Evolutionary conservation across 1,284 basidiomycete species (phyloP).

Genomic region (Rhodotorula sp.): DNA sequence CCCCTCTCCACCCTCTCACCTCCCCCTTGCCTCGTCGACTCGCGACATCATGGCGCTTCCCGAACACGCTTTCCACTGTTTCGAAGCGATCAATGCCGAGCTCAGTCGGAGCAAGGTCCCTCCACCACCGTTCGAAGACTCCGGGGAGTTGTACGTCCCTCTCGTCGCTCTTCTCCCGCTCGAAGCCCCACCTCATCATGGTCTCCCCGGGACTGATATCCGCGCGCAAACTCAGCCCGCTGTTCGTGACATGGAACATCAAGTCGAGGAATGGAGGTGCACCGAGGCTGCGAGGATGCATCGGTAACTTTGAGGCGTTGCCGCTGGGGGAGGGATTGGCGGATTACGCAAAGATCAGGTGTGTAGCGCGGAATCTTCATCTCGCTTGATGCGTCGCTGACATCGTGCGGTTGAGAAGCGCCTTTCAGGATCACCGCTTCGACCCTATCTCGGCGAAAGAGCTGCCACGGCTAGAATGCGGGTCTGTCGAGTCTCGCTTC

Average conservation of each 20-base stretch:
- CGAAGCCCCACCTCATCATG: not conserved
- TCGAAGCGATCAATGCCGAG: conserved; percentile 53
- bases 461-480: conserved; percentile 76
- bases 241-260: conserved; percentile 96
- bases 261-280: conserved; percentile 52
- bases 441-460: conserved; percentile 71
- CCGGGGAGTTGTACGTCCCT: conserved; percentile 39
- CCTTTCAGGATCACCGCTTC: conserved; percentile 56
- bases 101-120: conserved; percentile 40
- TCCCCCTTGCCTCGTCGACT: not conserved
- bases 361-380: conserved; percentile 12
- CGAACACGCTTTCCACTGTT: conserved; percentile 56
- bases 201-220: not conserved
- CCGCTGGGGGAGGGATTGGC: conserved; percentile 71
- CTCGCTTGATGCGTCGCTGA: not conserved
- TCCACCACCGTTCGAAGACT: conserved; percentile 42
- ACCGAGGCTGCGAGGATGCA: conserved; percentile 81
- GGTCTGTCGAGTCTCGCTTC: conserved; percentile 58
- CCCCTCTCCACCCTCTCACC: not conserved
- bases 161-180: not conserved
- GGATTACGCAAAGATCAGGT: conserved; percentile 86
- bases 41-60: conserved; percentile 12
- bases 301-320: conserved; percentile 85
- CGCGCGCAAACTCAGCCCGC: conserved; percentile 63
- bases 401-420: conserved; percentile 44